phyloP scores from a whole-genome alignment of 371 early-diverging fungal genomes.

The Lichtheimia ramosa region DNA sequence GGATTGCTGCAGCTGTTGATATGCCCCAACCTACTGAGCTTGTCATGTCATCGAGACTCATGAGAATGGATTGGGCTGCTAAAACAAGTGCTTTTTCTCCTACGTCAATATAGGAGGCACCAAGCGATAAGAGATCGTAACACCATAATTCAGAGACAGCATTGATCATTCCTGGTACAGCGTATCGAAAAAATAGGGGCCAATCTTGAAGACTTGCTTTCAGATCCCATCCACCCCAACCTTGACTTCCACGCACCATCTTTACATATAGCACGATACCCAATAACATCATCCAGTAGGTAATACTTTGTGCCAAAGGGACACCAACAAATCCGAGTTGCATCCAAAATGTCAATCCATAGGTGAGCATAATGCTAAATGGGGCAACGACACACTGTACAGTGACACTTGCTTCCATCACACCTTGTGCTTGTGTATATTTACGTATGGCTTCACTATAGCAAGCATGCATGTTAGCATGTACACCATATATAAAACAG shows the following conservation, averaged over 20 bases:
- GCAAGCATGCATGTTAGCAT: neutral
- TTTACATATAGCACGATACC: conserved; percentile 56
- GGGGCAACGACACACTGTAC: conserved; percentile 66
- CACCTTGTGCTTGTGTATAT: conserved; percentile 71
- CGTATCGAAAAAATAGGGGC: conserved; percentile 60
- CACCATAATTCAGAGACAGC: conserved; percentile 66
- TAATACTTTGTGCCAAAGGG: conserved; percentile 68
- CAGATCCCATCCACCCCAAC: conserved; percentile 79
- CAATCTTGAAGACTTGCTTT: conserved; percentile 51
- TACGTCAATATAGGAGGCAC: conserved; percentile 61
- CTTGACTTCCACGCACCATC: conserved; percentile 55
- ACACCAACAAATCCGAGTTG: conserved; percentile 75
- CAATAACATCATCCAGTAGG: conserved; percentile 61
- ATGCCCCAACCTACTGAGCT: conserved; percentile 67
- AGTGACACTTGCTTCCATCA: conserved; percentile 69
- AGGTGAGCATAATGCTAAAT: conserved; percentile 65
- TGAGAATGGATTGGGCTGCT: conserved; percentile 76
- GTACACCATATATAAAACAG: neutral
- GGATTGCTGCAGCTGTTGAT: conserved; percentile 65
- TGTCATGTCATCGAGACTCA: conserved; percentile 61
- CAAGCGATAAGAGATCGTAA: conserved; percentile 64
- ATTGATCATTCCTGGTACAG: conserved; percentile 46
- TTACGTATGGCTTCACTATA: conserved; percentile 65
- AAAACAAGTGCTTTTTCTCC: conserved; percentile 31
- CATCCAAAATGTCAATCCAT: conserved; percentile 62